Evolutionary conservation across 805 yeast species (phyloP), one percentile per base, ranked within the genome.

Genomic region (Candida nitratophila): DNA sequence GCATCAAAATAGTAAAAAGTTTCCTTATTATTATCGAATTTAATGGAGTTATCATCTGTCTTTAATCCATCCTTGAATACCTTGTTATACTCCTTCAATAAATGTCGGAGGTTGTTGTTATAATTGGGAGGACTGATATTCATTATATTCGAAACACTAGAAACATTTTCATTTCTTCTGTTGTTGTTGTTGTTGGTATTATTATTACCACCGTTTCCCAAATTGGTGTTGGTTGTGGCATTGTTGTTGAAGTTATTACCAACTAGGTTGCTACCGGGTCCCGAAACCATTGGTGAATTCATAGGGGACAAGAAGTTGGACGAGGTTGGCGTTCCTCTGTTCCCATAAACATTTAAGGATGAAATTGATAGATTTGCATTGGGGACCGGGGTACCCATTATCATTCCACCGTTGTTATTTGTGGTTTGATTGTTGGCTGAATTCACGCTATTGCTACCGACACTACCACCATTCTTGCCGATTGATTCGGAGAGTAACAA

Each of bases 71-170:
- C 50, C 27, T 37, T 41, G 38, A 51, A 43, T 1, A 37, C 26
- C 22, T 47, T 32, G 16, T 30, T 40, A 19, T 27, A 34, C 12
- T 29, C 36, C 11, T 40, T 16, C 27, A 50, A 43, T 15, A 38
- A 39, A 14, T 37, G 36, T 17, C 47, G 49, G n/a, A 61, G 46
- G 44, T 57, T 59, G 44, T 55, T 61, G 50, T 57, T 61, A 46
- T 59, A 55, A 38, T 55, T 60, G 8, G 66, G 67, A 1, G 68
- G 66, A 16, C 45, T 55, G 21, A 63, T 56, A 20, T 54, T 57
- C 45, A 63, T 44, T 20, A 55, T 51, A 26, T 30, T 29, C 22
- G 44, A 21, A 43, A 27, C 24, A 44, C 21, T 33, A 22, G 40
- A 34, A 4, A 32, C 19, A 17, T 32, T 32, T 5, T 32, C 35